phyloP scores from a whole-genome alignment of 495 filamentous ascomycete species.

The Staphylotrichum longicolle region DNA sequence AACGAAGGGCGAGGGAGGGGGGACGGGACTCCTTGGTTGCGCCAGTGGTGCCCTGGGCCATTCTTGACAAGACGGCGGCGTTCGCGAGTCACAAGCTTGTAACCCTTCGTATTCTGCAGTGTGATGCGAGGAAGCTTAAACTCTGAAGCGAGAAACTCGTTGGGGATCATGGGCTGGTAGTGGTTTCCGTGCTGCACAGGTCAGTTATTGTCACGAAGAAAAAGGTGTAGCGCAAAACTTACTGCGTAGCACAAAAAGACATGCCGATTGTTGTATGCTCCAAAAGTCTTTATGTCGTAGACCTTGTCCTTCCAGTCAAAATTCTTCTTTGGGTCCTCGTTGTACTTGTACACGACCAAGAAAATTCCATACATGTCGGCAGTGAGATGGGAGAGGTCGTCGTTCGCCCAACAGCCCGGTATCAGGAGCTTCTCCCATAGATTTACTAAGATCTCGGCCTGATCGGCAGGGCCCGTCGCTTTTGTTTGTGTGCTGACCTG shows the following conservation, averaged over 20 bases:
- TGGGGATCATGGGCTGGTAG: constrained; percentile 31
- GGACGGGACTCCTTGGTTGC: neutral
- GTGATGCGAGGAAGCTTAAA: constrained; percentile 31
- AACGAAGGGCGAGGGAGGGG: neutral
- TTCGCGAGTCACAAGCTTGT: constrained; percentile 15
- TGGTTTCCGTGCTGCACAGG: constrained; percentile 20
- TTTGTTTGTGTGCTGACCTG: neutral
- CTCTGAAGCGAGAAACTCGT: constrained; percentile 27
- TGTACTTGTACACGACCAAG: constrained; percentile 29
- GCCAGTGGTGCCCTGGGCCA: constrained; percentile 15
- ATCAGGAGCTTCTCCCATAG: constrained; percentile 29
- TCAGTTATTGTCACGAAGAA: neutral
- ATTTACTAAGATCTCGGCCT: constrained; percentile 10
- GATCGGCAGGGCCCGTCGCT: neutral
- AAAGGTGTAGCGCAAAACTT: neutral
- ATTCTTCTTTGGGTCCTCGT: neutral
- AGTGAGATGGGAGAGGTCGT: constrained; percentile 27
- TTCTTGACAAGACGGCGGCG: neutral
- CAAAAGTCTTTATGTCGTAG: constrained; percentile 28
- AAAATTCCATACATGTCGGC: constrained; percentile 30
- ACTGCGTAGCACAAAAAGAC: constrained; percentile 29
- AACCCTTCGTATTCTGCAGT: constrained; percentile 17
- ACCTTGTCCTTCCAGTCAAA: constrained; percentile 7
- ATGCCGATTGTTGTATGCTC: constrained; percentile 32
- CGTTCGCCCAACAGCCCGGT: constrained; percentile 24